Base-by-base conservation (phyloP, 805 yeast species). In the Wickerhamiella occidentalis region DNA sequence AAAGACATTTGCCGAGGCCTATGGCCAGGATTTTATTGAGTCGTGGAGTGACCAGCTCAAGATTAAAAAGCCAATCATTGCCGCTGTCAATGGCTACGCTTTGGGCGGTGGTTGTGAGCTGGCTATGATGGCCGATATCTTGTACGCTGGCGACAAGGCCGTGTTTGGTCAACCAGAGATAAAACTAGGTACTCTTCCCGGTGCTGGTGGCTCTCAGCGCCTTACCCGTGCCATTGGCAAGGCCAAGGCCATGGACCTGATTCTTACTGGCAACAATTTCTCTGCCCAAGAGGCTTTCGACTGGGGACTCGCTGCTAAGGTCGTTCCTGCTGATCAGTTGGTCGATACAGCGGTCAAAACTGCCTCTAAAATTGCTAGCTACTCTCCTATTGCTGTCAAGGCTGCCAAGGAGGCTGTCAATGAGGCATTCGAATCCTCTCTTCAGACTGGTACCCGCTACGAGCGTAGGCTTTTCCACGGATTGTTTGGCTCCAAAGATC, bases 51-150 rank as follows among this genome's bases (percentile, higher is more conserved):
- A 66, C 36, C 60, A 72, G 28, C 59, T 66, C 15, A 51, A 54
- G 22, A 60, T 68, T 53, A 62, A 63, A 51, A 70, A 73, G 60
- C 79, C 79, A n/a, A 58, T 75, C 37, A 68, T 75, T 47, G 76
- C 76, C 18, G 79, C 78, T 3, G 77, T 75, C 35, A 72, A 71
- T 53, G 79, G 79, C 9, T 74, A 61, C 54, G 78, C 78, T 2
- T 67, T 75, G 11, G 79, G 79, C 23, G 79, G 79, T 17, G 79
- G 79, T 18, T 73, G 76, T 52, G 79, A 75, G 57, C 59, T 75
- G 35, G 78, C 79, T 18, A 73, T 75, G 78, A 63, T 68, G 62
- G 67, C 72, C 35, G 79, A 75, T 54, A 69, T 75, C 50, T 60
- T 75, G 42, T 74, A 74, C 51, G 74, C 75, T 15, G 74, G 77